Percentiles rank a stretch among this genome's conserved stretches.
Conservation (phyloP, 208 protist species). For the Trypanosoma vivax region DNA sequence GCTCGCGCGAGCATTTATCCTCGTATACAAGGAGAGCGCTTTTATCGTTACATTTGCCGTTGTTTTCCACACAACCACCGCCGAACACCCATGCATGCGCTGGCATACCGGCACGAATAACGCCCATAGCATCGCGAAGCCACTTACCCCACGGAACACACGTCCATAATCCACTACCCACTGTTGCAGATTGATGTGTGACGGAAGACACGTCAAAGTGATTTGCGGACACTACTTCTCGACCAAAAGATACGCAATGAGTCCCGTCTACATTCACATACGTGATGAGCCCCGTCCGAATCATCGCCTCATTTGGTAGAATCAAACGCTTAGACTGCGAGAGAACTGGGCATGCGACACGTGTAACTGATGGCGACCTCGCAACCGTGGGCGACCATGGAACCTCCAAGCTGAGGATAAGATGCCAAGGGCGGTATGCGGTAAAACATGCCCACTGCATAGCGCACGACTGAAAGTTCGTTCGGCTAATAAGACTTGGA, state of each 20-base stretch:
- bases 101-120: constrained; percentile 10
- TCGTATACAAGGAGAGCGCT: constrained; percentile 17
- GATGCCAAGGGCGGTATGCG: constrained; percentile 15
- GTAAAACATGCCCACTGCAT: constrained; percentile 17
- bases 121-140: constrained; percentile 4
- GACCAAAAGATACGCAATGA: constrained; percentile 1
- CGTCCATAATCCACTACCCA: constrained; percentile 6
- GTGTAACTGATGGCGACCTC: constrained; percentile 11
- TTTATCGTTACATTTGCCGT: background rate
- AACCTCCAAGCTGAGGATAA: constrained; percentile 7
- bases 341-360: constrained; percentile 1
- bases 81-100: constrained; percentile 10
- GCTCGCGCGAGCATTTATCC: background rate
- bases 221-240: background rate
- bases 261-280: constrained; percentile 11
- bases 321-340: background rate
- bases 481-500: constrained; percentile 1
- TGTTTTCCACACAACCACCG: too few relatives aligned
- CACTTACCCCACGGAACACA: constrained; percentile 10
- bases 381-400: constrained; percentile 8
- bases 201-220: background rate
- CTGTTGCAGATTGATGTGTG: background rate
- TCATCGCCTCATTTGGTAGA: background rate
- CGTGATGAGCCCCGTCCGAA: constrained; percentile 3
- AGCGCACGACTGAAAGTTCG: background rate